Percentiles rank a stretch among this genome's conserved stretches.
phyloP scores from a whole-genome alignment of 108 stramenopile genomes.

The Nitzschia sp. region DNA sequence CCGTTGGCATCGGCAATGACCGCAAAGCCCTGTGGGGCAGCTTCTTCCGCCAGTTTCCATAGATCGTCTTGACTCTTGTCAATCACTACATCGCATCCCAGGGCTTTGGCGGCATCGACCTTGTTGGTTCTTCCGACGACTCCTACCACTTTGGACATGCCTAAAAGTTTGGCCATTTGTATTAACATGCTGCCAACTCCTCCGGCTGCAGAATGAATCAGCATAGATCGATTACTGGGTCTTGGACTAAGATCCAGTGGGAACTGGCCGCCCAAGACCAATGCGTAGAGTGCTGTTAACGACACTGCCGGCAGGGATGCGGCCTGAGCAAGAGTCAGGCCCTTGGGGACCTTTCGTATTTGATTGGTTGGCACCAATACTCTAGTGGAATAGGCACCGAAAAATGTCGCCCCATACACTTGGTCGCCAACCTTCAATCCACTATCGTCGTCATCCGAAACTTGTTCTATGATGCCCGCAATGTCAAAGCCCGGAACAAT shows the following conservation, averaged over 20 bases:
- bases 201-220: constrained; percentile 90
- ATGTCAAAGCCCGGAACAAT: constrained; percentile 92
- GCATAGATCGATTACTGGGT: constrained; percentile 66
- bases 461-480: constrained; percentile 65
- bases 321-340: constrained; percentile 56
- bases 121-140: constrained; percentile 84
- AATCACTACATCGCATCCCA: constrained; percentile 86
- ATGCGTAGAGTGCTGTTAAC: constrained; percentile 82
- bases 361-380: constrained; percentile 75
- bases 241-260: constrained; percentile 21
- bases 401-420: constrained; percentile 85
- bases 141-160: constrained; percentile 71
- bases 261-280: constrained; percentile 76
- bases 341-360: constrained; percentile 64
- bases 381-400: constrained; percentile 81
- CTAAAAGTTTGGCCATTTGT: constrained; percentile 84
- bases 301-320: constrained; percentile 84
- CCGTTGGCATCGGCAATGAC: constrained; percentile 88
- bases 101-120: constrained; percentile 59
- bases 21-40: constrained; percentile 53
- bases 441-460: background rate
- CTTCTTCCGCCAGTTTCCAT: constrained; percentile 52
- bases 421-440: constrained; percentile 62
- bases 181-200: constrained; percentile 87
- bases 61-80: constrained; percentile 66